These are phyloP conservation scores for Triticum aestivum DNA, from an alignment of 176 grass and related monocot genomes.

Conservation along the genomic window IWGSC_CS_RefSeq_v2.1 NC_057802.1:46199622-46200121, in stretches of 20 bases:
- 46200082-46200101: slow-evolving; percentile 19
- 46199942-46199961: background rate
- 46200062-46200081: background rate
- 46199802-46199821: slow-evolving; percentile 12
- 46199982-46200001: background rate
- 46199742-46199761: background rate
- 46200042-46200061: slow-evolving; percentile 10
- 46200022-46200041: background rate
- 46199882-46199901: background rate
- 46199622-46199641: background rate
- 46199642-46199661: background rate
- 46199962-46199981: background rate
- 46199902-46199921: background rate
- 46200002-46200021: background rate
- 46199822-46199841: slow-evolving; percentile 21
- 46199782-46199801: slow-evolving; percentile 16
- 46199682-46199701: slow-evolving; percentile 32
- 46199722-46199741: background rate
- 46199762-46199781: background rate
- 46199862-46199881: background rate
- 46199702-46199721: slow-evolving; percentile 20
- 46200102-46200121: slow-evolving; percentile 26
- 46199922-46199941: background rate
- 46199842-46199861: background rate
- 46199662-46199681: background rate